Evolutionary conservation across 192 early-diverging fungal genomes (phyloP), one percentile per base, ranked within the genome.

Genomic region (Endogone sp.): DNA sequence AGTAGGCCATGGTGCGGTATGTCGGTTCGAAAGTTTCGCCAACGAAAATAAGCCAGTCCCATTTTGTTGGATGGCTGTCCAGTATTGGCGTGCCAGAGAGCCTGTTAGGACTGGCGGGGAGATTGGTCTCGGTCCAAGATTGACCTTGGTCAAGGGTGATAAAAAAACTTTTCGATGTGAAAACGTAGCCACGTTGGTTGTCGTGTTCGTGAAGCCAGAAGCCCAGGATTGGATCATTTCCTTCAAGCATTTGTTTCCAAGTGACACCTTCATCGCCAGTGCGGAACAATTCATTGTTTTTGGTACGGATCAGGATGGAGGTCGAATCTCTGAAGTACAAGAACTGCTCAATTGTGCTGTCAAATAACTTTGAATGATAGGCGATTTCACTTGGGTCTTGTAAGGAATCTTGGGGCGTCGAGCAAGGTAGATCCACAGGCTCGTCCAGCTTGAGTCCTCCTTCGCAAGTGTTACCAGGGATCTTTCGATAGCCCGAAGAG

Each of bases 11-110:
- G 2, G 94, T 90, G 77, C 90, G 87, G 75, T 90, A 93, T 23
- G 72, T 71, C 4, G 76, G 69, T 21, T 78, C 76, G 3, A 63
- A 24, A 10, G 75, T 83, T 32, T 90, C 88, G 25, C 88, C 92
- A 6, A 94, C 77, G 82, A 89, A 94, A 4, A 95, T 75, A 58
- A 95, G 81, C 92, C 94, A 98, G 72, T 98, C 94, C 6, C 85
- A 75, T 66, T 98, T 85, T 9, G 77, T 78, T 2, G 95, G 93
- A 73, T 96, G 95, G 65, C 95, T 97, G 75, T 98, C 95, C 1
- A 99, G 26, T 4, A 96, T 71, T 11, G 84, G 88, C 25, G 91
- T 74, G 23, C 81, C 83, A 60, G 93, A 67, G 6, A 22, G 62
- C 16, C 67, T 79, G 73, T 94, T 97, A 60, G 89, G 93, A 2